phyloP scores from a whole-genome alignment of 2,329 filamentous ascomycete species.

The Dothiorella sarmentorum region DNA sequence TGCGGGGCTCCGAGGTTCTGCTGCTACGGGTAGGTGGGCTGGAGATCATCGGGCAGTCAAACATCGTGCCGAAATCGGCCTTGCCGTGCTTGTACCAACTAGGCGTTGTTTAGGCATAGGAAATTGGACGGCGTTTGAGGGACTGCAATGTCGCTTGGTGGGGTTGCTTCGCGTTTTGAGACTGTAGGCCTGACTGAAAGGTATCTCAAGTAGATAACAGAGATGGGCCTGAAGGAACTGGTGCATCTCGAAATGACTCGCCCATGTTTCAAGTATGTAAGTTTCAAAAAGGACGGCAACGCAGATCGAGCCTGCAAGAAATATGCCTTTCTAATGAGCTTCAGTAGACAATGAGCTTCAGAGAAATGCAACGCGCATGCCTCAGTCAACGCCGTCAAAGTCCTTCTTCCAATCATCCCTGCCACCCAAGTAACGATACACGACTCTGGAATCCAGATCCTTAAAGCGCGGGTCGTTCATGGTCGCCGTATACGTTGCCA shows the following conservation, averaged over 20 bases:
- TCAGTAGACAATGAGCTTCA: neutral
- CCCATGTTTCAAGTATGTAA: neutral
- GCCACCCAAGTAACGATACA: conserved; percentile 56
- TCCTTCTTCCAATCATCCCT: conserved; percentile 48
- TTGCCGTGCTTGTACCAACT: neutral
- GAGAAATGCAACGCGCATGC: neutral
- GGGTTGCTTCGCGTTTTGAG: neutral
- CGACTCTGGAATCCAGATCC: conserved; percentile 55
- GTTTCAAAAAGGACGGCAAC: neutral
- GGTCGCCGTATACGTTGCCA: conserved; percentile 52
- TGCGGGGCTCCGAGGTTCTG: conserved; percentile 2
- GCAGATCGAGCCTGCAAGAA: neutral
- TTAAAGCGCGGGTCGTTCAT: conserved; percentile 50
- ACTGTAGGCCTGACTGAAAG: neutral
- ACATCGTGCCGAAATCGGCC: conserved; percentile 1
- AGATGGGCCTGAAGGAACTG: neutral
- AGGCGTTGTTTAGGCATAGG: too few species aligned
- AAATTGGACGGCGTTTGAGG: neutral
- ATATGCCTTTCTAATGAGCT: neutral
- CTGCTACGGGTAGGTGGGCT: neutral
- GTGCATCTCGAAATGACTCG: too few species aligned
- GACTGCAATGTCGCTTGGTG: neutral
- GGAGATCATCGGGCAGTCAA: neutral
- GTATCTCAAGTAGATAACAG: neutral
- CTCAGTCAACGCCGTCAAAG: conserved; percentile 13